These are phyloP conservation scores for Physcomitrium patens DNA, from an alignment of 225 moss, liverwort and hornwort species.

Conservation along the genomic window DNA sequence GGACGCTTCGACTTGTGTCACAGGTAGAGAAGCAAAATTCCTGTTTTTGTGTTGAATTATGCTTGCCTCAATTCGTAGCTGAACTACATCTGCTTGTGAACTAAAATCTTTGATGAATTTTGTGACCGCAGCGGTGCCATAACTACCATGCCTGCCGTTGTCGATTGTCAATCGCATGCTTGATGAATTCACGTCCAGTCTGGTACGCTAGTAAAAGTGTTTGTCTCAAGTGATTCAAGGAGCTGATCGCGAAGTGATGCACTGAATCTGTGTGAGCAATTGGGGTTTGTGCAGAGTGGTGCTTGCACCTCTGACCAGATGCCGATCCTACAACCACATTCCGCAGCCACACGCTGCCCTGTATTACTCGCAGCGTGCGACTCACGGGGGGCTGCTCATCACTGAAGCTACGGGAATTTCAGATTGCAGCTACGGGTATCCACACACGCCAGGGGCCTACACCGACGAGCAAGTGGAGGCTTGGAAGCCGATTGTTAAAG, in stretches of 20 bases:
- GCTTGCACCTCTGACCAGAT: conserved; percentile 61
- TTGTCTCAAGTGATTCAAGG: too few relatives aligned
- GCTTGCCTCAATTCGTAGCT: not conserved
- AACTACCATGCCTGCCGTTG: too few relatives aligned
- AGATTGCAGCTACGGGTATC: conserved; percentile 42
- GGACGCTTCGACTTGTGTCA: conserved; percentile 34
- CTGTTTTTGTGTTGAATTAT: not conserved
- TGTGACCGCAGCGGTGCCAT: too few relatives aligned
- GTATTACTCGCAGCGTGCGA: conserved; percentile 61
- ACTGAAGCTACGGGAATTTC: conserved; percentile 47
- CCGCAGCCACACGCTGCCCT: conserved; percentile 52
- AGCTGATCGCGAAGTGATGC: too few relatives aligned
- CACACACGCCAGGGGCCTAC: conserved; percentile 44
- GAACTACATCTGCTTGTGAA: too few relatives aligned
- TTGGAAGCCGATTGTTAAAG: conserved; percentile 56
- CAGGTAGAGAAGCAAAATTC: conserved; percentile 10
- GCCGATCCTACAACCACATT: conserved; percentile 48
- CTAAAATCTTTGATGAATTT: not conserved
- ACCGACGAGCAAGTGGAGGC: conserved; percentile 48
- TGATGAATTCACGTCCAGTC: too few relatives aligned
- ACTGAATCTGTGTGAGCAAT: too few relatives aligned
- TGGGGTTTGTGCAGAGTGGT: conserved; percentile 39
- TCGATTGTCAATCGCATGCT: too few relatives aligned
- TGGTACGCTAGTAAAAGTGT: too few relatives aligned
- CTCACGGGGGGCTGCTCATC: conserved; percentile 53